Conservation (phyloP, 1,284 basidiomycete genomes). For the Apiotrichum domesticum region DNA sequence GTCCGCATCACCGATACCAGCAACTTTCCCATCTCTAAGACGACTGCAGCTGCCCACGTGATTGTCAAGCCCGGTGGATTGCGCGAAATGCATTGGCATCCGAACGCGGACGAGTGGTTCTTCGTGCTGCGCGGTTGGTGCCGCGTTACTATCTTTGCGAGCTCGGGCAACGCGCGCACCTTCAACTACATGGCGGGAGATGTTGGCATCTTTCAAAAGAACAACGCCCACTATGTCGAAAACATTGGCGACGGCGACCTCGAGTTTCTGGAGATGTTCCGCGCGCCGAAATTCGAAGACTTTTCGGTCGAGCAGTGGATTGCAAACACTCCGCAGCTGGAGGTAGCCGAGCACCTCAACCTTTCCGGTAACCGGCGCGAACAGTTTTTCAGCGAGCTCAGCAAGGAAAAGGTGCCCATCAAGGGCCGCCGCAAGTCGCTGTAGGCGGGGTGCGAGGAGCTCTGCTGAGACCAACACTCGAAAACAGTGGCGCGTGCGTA, state of each 20-base stretch:
- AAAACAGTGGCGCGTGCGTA: constrained; percentile 20
- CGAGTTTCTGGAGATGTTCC: constrained; percentile 61
- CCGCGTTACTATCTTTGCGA: constrained; percentile 61
- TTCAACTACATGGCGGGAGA: constrained; percentile 65
- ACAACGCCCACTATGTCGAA: constrained; percentile 61
- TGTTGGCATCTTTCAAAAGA: constrained; percentile 54
- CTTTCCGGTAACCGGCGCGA: constrained; percentile 13
- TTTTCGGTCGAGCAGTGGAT: constrained; percentile 61
- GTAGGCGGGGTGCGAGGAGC: not conserved
- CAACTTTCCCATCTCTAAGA: constrained; percentile 56
- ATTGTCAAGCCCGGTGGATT: constrained; percentile 63
- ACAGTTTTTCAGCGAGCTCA: constrained; percentile 17
- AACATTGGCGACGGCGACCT: constrained; percentile 62
- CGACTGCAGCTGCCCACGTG: constrained; percentile 62
- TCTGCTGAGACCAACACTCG: too few species aligned
- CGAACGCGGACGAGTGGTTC: constrained; percentile 52
- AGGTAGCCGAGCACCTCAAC: constrained; percentile 52
- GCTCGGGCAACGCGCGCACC: constrained; percentile 58
- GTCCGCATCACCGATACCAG: constrained; percentile 61
- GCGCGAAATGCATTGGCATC: constrained; percentile 62
- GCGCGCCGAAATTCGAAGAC: constrained; percentile 54
- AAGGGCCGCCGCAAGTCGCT: constrained; percentile 12
- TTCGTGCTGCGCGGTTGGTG: constrained; percentile 51
- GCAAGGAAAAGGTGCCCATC: constrained; percentile 21
- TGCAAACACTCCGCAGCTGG: constrained; percentile 56